Percentiles rank a stretch among this genome's conserved stretches.
Evolutionary conservation across 208 protist species (phyloP).

Genomic region (Acanthamoeba culbertsoni): DNA sequence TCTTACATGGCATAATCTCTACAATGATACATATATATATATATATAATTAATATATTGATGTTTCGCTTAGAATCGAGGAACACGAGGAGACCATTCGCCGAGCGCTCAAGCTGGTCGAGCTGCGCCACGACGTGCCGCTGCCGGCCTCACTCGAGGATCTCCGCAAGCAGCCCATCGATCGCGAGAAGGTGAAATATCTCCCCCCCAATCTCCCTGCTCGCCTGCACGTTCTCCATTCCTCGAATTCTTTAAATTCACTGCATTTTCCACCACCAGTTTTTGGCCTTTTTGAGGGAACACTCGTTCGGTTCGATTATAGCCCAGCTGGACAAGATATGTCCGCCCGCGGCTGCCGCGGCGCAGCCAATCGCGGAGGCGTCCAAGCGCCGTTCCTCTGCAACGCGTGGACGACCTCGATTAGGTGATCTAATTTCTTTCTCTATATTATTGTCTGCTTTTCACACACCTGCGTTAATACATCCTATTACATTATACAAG

Average conservation of each 20-base stretch:
- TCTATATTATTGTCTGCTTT: too few relatives aligned
- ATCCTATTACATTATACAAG: too few relatives aligned
- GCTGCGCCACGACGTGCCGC: not conserved
- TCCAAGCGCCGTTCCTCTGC: not conserved
- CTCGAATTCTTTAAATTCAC: not conserved
- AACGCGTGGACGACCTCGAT: not conserved
- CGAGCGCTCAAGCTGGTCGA: not conserved
- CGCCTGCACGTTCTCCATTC: not conserved
- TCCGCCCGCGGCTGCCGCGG: not conserved
- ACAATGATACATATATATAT: too few relatives aligned
- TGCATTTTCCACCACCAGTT: not conserved
- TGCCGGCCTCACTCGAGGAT: not conserved
- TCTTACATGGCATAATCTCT: too few relatives aligned
- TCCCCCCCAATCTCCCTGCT: not conserved
- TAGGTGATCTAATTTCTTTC: too few relatives aligned
- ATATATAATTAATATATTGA: too few relatives aligned
- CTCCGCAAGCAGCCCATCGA: not conserved
- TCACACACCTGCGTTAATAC: too few relatives aligned
- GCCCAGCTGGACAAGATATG: constrained; percentile 6
- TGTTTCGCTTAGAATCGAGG: not conserved
- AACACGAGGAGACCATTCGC: not conserved
- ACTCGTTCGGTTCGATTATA: constrained; percentile 5
- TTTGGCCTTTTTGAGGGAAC: not conserved
- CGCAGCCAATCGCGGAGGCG: not conserved
- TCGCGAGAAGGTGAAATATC: not conserved